These are phyloP conservation scores for Quercus alba DNA, from an alignment of 306 rosid species.

Conservation along the genomic window DNA sequence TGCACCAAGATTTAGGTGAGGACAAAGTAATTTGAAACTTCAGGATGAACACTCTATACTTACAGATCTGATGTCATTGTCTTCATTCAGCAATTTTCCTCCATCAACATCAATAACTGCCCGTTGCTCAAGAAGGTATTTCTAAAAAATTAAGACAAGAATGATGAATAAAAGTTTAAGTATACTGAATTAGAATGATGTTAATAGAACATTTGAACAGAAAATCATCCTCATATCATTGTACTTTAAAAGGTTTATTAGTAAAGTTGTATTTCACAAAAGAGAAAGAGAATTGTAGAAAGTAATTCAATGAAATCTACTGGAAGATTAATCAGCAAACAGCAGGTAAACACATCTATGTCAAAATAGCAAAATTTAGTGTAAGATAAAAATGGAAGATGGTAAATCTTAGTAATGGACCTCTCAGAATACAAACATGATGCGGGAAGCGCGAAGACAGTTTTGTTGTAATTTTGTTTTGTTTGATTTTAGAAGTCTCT, in stretches of 20 bases:
- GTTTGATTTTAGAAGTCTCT: no score
- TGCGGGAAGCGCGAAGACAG: no score
- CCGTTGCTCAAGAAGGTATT: constrained; percentile 83
- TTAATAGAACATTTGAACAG: background rate
- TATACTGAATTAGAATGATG: constrained; percentile 4
- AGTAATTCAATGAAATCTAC: background rate
- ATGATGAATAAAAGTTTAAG: background rate
- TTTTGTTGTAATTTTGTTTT: no score
- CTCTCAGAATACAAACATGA: no score
- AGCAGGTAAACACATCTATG: background rate
- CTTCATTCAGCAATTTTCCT: constrained; percentile 84
- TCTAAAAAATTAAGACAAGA: constrained; percentile 44
- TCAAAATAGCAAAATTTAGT: no score
- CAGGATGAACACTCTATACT: constrained; percentile 34
- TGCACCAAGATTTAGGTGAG: constrained; percentile 7
- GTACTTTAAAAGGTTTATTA: background rate
- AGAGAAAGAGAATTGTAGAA: background rate
- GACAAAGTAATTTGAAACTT: constrained; percentile 3
- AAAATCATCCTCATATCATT: background rate
- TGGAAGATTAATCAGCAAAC: background rate
- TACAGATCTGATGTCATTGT: constrained; percentile 87
- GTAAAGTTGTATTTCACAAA: background rate
- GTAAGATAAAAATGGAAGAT: no score
- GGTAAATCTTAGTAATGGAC: no score
- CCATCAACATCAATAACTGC: constrained; percentile 80